A percentile compares a stretch with the other conserved stretches of the same genome.
Evolutionary conservation across 2,329 filamentous ascomycete species (phyloP).

Genomic region (Calonectria hongkongensis): DNA sequence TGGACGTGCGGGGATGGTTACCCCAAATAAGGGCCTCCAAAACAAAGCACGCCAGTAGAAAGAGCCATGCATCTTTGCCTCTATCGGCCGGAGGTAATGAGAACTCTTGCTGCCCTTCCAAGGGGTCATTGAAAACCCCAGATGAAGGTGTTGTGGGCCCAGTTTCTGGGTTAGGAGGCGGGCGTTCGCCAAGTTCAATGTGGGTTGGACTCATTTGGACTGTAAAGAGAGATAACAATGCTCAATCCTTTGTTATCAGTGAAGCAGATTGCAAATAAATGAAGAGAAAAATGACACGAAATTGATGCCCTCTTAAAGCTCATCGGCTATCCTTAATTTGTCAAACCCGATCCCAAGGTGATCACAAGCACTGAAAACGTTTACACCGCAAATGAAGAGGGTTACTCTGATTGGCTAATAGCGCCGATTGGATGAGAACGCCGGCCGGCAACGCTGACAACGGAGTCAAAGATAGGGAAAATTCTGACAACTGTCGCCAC

Average conservation of each 20-base stretch:
- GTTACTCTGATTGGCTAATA: neutral
- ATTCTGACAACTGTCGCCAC: neutral
- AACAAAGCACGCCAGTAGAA: conserved; percentile 52
- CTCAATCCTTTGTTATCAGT: neutral
- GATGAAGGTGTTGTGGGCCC: neutral
- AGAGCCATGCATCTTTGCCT: conserved; percentile 61
- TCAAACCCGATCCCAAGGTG: neutral
- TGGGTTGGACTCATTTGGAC: neutral
- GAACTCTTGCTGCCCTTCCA: conserved; percentile 36
- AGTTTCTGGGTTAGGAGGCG: neutral
- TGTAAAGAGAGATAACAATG: too few species aligned
- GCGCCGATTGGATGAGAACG: neutral
- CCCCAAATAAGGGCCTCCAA: conserved; percentile 50
- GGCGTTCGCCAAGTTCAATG: neutral
- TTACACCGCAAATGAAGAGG: neutral
- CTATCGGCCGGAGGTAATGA: conserved; percentile 59
- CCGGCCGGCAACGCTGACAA: neutral
- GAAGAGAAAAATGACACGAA: neutral
- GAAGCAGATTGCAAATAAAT: neutral
- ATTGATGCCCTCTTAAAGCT: neutral
- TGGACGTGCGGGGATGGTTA: neutral
- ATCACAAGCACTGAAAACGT: neutral
- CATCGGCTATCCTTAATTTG: neutral
- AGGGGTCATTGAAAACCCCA: neutral
- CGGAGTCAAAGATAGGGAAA: conserved; percentile 4